phyloP scores from a whole-genome alignment of 1,284 basidiomycete genomes.

The Megacollybia platyphylla region DNA sequence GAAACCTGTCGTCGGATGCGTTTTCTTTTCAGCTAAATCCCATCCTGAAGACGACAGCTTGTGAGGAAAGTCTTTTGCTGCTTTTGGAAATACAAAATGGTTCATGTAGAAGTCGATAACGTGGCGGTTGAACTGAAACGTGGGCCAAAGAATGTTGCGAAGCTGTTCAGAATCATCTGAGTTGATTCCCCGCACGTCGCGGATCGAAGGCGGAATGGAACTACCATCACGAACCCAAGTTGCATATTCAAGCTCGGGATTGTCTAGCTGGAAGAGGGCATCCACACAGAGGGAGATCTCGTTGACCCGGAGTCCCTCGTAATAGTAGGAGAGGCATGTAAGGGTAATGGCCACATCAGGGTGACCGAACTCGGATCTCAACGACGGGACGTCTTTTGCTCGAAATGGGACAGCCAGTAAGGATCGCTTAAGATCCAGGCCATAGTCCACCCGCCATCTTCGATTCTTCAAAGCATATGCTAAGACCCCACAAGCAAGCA shows the following conservation, averaged over 20 bases:
- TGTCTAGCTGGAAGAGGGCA: constrained; percentile 26
- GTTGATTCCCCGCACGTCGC: constrained; percentile 1
- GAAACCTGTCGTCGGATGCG: constrained; percentile 32
- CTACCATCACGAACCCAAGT: constrained; percentile 19
- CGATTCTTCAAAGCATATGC: constrained; percentile 13
- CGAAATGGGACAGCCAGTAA: constrained; percentile 26
- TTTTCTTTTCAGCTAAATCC: constrained; percentile 32
- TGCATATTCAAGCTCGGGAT: constrained; percentile 28
- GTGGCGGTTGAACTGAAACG: constrained; percentile 22
- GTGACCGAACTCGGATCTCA: constrained; percentile 40
- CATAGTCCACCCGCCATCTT: constrained; percentile 20
- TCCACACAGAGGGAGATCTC: constrained; percentile 28
- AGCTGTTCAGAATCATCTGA: constrained; percentile 12
- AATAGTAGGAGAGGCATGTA: constrained; percentile 41
- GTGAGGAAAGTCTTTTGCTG: constrained; percentile 32
- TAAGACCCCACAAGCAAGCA: constrained; percentile 17
- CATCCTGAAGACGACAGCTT: constrained; percentile 38
- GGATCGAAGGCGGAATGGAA: constrained; percentile 7
- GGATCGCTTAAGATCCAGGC: constrained; percentile 11
- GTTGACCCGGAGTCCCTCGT: constrained; percentile 25
- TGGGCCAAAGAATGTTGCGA: neutral
- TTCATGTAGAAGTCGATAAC: constrained; percentile 38
- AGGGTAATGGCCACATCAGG: constrained; percentile 34
- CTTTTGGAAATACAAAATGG: constrained; percentile 31
- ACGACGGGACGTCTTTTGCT: constrained; percentile 37